Percentiles rank a stretch among this genome's conserved stretches.
Evolutionary conservation across 768 basidiomycete genomes (phyloP).

Genomic region (Trametes punicea): DNA sequence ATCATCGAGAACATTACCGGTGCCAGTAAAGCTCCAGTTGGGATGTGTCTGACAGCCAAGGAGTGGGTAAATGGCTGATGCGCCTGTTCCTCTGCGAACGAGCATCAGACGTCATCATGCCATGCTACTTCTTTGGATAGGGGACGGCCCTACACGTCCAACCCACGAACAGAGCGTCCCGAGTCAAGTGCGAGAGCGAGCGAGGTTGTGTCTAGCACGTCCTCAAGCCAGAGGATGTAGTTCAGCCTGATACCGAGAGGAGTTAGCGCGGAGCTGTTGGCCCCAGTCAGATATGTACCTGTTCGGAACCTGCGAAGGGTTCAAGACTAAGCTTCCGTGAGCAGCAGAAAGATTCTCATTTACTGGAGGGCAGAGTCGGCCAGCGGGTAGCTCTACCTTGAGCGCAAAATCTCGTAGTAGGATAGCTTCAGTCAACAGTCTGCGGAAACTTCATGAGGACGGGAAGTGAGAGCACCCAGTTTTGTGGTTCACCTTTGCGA

Average conservation of each 20-base stretch:
- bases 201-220: slow-evolving; percentile 45
- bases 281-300: slow-evolving; percentile 38
- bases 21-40: slow-evolving; percentile 61
- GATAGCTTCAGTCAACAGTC: slow-evolving; percentile 77
- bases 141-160: slow-evolving; percentile 63
- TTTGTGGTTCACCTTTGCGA: slow-evolving; percentile 77
- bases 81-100: slow-evolving; percentile 74
- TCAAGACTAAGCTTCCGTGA: not conserved
- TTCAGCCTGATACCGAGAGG: slow-evolving; percentile 54
- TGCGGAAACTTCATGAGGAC: no score
- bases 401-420: slow-evolving; percentile 72
- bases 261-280: not conserved
- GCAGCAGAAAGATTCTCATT: slow-evolving; percentile 22
- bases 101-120: not conserved
- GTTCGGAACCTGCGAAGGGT: slow-evolving; percentile 57
- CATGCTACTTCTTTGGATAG: not conserved
- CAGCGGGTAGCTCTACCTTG: slow-evolving; percentile 54
- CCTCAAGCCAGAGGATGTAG: slow-evolving; percentile 84
- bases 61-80: slow-evolving; percentile 86
- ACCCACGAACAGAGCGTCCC: slow-evolving; percentile 39
- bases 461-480: no score
- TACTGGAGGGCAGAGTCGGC: slow-evolving; percentile 88
- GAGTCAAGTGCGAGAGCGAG: slow-evolving; percentile 9
- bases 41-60: slow-evolving; percentile 55
- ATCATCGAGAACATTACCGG: slow-evolving; percentile 44